Evolutionary conservation across 345 rosid genomes (phyloP), one percentile per base, ranked within the genome.

Genomic region (Anastatica hierochuntica): DNA sequence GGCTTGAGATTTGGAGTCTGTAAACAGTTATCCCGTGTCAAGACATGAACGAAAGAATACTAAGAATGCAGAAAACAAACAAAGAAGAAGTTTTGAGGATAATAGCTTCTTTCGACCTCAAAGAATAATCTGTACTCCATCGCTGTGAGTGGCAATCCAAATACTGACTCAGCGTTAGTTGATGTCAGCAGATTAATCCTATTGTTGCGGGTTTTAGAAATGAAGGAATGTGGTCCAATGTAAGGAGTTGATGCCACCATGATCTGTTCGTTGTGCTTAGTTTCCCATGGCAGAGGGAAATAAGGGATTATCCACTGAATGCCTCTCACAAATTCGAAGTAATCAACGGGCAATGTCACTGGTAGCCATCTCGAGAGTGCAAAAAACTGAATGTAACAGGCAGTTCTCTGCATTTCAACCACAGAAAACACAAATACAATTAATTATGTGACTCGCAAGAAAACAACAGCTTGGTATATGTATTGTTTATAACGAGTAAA

Each of bases 241-340:
- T 66, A 70, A 46, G 82, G 75, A 58, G 60, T 71, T 41, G 84
- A 58, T 64, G 76, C 82, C 71, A 72, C 73, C 79, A 83, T 72
- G 68, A 79, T 56, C 27, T 82, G 74, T 39, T 58, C 82, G 26
- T 70, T 52, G 15, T 75, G 62, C 33, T 83, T 75, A 37, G 60
- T 68, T 70, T 87, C 98, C 98, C 98, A 86, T 10, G 98, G 96
- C 54, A 84, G 96, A 72, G 68, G 76, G 42, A 84, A 79, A 73
- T 90, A 84, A 26, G 96, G 98, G 72, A 90, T 64, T 46, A 87
- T 87, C 98, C 95, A 87, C 48, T 78, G 85, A 34, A 90, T 42
- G 41, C 79, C 72, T 71, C 88, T 73, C 19, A 77, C 72, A 61
- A 87, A 65, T 57, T 90, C 96, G 49, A 75, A 84, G 62, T 80